Evolutionary conservation across 2,329 filamentous ascomycete genomes (phyloP).

Genomic region (Nakataea oryzae): DNA sequence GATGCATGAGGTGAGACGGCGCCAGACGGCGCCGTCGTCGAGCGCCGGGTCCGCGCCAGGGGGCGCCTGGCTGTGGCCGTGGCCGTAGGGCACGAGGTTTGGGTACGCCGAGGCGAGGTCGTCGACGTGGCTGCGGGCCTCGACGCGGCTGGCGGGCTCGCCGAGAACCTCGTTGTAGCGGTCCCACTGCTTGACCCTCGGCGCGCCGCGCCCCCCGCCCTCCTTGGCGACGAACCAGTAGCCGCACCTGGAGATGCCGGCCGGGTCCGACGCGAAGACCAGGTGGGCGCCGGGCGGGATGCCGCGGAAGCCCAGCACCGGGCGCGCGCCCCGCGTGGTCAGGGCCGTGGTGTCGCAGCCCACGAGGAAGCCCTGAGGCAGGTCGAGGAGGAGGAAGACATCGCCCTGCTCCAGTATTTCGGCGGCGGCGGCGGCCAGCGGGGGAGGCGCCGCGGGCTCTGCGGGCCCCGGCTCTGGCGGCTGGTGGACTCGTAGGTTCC

Average conservation of each 20-base stretch:
- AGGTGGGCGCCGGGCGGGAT: conserved; percentile 48
- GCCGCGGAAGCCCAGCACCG: conserved; percentile 42
- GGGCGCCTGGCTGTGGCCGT: conserved; percentile 16
- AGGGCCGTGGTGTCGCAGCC: conserved; percentile 43
- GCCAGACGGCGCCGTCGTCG: conserved; percentile 33
- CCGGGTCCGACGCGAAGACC: conserved; percentile 44
- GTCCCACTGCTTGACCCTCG: conserved; percentile 45
- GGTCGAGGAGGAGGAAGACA: conserved; percentile 38
- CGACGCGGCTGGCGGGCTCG: conserved; percentile 32
- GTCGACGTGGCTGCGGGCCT: conserved; percentile 32
- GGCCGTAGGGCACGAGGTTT: conserved; percentile 33
- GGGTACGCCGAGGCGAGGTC: conserved; percentile 26
- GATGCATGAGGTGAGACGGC: conserved; percentile 38
- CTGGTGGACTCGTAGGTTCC: conserved; percentile 28
- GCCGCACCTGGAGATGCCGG: conserved; percentile 39
- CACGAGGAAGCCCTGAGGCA: conserved; percentile 39
- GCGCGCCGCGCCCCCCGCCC: conserved; percentile 13
- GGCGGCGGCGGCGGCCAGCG: no score
- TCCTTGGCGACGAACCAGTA: conserved; percentile 42
- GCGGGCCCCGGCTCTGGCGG: conserved; percentile 12
- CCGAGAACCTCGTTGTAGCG: conserved; percentile 41
- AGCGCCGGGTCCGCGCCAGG: conserved; percentile 14
- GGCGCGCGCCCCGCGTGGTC: conserved; percentile 21
- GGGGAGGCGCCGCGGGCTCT: no score
- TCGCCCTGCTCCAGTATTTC: conserved; percentile 29